Base-by-base conservation (phyloP, 2,329 filamentous ascomycete genomes). In the Pseudogymnoascus sp. region DNA sequence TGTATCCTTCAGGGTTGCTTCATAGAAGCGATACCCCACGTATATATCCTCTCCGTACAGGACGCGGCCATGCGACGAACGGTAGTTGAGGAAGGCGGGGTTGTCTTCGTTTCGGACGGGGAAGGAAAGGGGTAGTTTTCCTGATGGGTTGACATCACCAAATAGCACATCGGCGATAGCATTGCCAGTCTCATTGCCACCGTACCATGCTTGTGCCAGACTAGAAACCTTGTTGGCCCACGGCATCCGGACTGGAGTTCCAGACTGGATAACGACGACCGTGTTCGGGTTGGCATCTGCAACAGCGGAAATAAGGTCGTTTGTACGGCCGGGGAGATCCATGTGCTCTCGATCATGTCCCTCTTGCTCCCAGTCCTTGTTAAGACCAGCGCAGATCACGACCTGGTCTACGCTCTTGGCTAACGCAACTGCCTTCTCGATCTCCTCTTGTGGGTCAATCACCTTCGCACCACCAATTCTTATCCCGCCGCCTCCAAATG, bases 321-420 rank as follows among this genome's bases (percentile, higher is more conserved):
- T 67, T n/a, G 66, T 65, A 5, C 67, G 63, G 2, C 68, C 63
- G 1, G 69, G 70, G 2, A 72, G 67, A 16, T 61, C 60, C 62
- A 71, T 67, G 4, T 63, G 63, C 16, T 63, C 59, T 4, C 67
- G 64, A 41, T 71, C 69, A 28, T 67, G 63, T 3, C 70, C 70
- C 63, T 76, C 74, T 1, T 68, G 68, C 64, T 75, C 73, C 70
- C 71, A 74, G 50, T 74, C 71, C 16, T 54, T 54, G 47, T 91
- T 92, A 50, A 93, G 80, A 1, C 90, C 90, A 1, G 85, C 85
- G 69, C 89, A 88, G 60, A 93, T 77, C 63, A 94, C 79, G 54
- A 92, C 89, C 68, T 92, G 86, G 59, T 92, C 88, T 1, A 86
- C 86, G 37, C 81, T 78, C 69, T 79, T 81, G 30, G 90, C 90